phyloP scores from a whole-genome alignment of 768 basidiomycete genomes.

The Amanita rubescens region DNA sequence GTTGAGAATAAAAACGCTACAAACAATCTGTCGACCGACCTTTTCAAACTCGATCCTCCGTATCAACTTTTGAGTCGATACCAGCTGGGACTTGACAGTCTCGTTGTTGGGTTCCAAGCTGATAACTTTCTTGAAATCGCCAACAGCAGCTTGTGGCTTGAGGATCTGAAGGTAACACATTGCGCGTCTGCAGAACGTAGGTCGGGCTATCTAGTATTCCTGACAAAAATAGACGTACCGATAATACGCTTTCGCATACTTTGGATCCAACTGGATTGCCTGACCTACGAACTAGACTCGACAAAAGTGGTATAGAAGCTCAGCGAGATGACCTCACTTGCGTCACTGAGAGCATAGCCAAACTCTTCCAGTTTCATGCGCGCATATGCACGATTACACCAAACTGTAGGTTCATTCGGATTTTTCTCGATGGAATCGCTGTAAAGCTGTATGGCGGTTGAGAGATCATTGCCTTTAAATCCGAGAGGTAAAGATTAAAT shows the following conservation, averaged over 20 bases:
- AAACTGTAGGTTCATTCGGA: slow-evolving; percentile 81
- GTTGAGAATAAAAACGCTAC: not conserved
- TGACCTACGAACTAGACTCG: slow-evolving; percentile 40
- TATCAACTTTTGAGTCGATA: slow-evolving; percentile 86
- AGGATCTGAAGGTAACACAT: slow-evolving; percentile 87
- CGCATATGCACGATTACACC: slow-evolving; percentile 91
- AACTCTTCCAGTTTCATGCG: slow-evolving; percentile 91
- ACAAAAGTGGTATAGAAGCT: not conserved
- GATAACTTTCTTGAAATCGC: slow-evolving; percentile 83
- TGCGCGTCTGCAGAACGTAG: slow-evolving; percentile 52
- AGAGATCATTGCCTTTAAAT: slow-evolving; percentile 64
- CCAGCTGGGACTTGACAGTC: slow-evolving; percentile 69
- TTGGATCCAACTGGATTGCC: slow-evolving; percentile 83
- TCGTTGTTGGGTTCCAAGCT: slow-evolving; percentile 83
- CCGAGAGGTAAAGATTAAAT: not conserved
- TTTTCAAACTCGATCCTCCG: slow-evolving; percentile 90
- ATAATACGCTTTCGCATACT: slow-evolving; percentile 87
- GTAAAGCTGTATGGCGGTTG: slow-evolving; percentile 70
- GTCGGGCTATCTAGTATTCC: not conserved
- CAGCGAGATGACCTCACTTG: slow-evolving; percentile 48
- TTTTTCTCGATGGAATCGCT: slow-evolving; percentile 81
- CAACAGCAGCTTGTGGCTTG: slow-evolving; percentile 78
- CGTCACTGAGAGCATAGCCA: slow-evolving; percentile 85
- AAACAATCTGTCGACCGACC: slow-evolving; percentile 29
- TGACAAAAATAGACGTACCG: slow-evolving; percentile 37